Evolutionary conservation across 75 land plant species (phyloP).

Genomic region (Larix kaempferi): DNA sequence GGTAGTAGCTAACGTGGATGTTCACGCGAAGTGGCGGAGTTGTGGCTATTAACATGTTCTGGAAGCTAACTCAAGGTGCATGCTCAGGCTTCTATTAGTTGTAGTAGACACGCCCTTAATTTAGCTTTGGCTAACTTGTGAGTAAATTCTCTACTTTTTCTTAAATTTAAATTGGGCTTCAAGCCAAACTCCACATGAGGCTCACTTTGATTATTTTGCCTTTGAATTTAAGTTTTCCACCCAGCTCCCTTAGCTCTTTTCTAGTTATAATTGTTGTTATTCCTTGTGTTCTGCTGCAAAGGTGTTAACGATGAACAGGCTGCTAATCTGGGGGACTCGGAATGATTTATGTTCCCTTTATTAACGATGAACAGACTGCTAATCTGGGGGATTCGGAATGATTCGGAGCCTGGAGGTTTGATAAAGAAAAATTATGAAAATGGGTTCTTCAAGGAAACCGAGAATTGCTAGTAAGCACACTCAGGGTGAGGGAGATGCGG

Average conservation of each 20-base stretch:
- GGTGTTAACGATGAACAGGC: background rate
- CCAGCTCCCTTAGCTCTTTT: background rate
- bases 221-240: background rate
- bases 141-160: background rate
- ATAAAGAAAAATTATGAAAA: slow-evolving; percentile 2
- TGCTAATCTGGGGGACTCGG: background rate
- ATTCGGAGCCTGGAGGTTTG: too few relatives aligned
- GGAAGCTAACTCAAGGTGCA: too few relatives aligned
- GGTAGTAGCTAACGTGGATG: too few relatives aligned
- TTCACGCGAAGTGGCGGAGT: too few relatives aligned
- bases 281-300: background rate
- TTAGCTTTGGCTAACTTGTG: background rate
- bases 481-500: slow-evolving; percentile 25
- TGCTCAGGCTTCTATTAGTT: too few relatives aligned
- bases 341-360: background rate
- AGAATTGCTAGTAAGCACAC: slow-evolving; percentile 29
- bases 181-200: background rate
- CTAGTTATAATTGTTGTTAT: background rate
- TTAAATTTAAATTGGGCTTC: background rate
- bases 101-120: background rate
- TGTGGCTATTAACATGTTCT: too few relatives aligned
- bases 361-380: too few relatives aligned
- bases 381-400: too few relatives aligned
- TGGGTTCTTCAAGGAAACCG: slow-evolving; percentile 37
- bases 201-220: background rate